phyloP scores from a whole-genome alignment of 1,284 basidiomycete genomes.

The Mycocalia duriaeana region DNA sequence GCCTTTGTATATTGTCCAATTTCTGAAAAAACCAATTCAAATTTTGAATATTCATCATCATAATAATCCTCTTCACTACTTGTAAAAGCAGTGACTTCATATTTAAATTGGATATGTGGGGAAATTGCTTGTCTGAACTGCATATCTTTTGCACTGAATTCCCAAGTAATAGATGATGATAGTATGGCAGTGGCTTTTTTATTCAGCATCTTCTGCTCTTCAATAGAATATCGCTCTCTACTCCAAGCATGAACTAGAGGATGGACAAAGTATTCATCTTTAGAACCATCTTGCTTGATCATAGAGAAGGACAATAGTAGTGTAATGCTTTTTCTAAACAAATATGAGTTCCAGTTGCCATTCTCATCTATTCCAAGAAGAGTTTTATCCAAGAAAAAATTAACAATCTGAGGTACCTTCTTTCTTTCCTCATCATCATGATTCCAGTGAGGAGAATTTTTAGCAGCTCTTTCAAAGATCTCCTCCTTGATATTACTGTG shows the following conservation, averaged over 20 bases:
- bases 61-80: neutral
- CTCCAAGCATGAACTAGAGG: constrained; percentile 1
- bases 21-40: neutral
- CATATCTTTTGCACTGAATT: neutral
- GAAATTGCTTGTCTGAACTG: neutral
- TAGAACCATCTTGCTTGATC: neutral
- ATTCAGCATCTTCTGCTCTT: neutral
- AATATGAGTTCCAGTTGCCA: constrained; percentile 1
- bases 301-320: constrained; percentile 4
- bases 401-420: neutral
- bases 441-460: no score
- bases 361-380: neutral
- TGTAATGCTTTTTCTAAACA: constrained; percentile 4
- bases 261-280: neutral
- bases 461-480: constrained; percentile 10
- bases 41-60: neutral
- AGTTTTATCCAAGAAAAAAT: neutral
- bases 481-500: constrained; percentile 9
- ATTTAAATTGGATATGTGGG: neutral
- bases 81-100: neutral
- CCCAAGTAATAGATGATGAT: neutral
- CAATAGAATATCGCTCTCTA: neutral
- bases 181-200: neutral
- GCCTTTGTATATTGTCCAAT: neutral
- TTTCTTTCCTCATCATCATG: no score